Evolutionary conservation across 23 red algal species (phyloP), one percentile per base, ranked within the genome.

Genomic region (Gracilaria vermiculophylla): DNA sequence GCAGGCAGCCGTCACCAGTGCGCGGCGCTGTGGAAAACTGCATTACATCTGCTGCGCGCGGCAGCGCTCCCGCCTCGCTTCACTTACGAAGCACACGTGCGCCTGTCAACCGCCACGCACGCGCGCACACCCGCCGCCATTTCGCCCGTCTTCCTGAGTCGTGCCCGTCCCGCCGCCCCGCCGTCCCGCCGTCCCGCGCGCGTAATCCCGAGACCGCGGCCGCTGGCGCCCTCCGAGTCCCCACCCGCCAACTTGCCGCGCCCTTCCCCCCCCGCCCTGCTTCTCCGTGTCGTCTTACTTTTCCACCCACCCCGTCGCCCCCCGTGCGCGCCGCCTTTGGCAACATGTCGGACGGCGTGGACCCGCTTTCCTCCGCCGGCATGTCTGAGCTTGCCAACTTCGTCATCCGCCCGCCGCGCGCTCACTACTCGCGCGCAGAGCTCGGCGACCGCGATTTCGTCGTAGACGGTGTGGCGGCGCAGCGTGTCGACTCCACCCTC

Each of bases 351-450:
- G 79, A 84, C 1, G 25, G 35, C 20, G 80, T 79, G 42, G 80
- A 78, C 73, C 57, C 90, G 3, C 85, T 95, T 16, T 81, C 69
- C 50, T 69, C 81, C 11, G 77, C 87, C 17, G 92, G 92, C 20
- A 54, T 95, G 74, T 81, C 87, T 52, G 84, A 74, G 47, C 64
- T 95, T 14, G 93, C 82, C 31, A 71, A 62, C 16, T 95, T 95
- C 53, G 80, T 95, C 79, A 91, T 95, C 58, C 93, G 93, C 34
- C 93, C 93, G 19, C 93, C 93, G 3, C 86, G 93, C 11, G 93
- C 93, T 11, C 69, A 73, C 19, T 95, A 95, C 69, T 62, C 51
- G 12, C 78, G 64, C 76, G 34, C 69, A 62, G 84, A 95, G 24
- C 86, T 95, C 17, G 93, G 93, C 20, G 75, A 84, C 72, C 57